These are phyloP conservation scores for Fusarium brachygibbosum DNA, from an alignment of 2,329 filamentous ascomycete species.

Conservation along the genomic window DNA sequence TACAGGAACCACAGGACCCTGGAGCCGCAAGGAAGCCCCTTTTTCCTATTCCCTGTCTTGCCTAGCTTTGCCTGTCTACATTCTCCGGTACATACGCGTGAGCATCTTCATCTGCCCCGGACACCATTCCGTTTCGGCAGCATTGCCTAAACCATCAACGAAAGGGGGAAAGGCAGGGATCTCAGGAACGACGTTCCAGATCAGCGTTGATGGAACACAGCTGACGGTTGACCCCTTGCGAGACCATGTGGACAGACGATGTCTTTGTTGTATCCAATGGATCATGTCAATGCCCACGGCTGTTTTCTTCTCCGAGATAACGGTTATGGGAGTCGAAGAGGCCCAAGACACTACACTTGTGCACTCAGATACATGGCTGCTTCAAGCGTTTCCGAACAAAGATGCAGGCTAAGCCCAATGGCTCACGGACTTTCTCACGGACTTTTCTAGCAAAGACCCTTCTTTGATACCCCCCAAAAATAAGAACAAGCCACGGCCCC, in stretches of 20 bases:
- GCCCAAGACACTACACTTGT: neutral
- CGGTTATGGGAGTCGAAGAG: neutral
- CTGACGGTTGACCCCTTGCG: constrained; percentile 35
- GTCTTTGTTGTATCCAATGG: constrained; percentile 7
- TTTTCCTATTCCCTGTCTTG: constrained; percentile 19
- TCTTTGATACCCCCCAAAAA: neutral
- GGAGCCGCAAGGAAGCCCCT: constrained; percentile 35
- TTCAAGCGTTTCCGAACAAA: constrained; percentile 4
- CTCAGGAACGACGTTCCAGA: constrained; percentile 29
- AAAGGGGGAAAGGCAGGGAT: constrained; percentile 36
- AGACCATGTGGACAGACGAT: constrained; percentile 39
- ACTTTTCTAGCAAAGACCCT: neutral
- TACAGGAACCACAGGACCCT: constrained; percentile 21
- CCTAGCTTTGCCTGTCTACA: constrained; percentile 7
- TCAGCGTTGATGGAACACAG: constrained; percentile 37
- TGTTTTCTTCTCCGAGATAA: constrained; percentile 4
- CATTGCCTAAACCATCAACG: constrained; percentile 26
- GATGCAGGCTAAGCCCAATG: constrained; percentile 1
- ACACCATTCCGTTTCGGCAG: constrained; percentile 20
- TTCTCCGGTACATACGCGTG: constrained; percentile 13
- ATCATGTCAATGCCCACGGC: constrained; percentile 22
- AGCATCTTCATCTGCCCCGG: constrained; percentile 42
- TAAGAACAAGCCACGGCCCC: neutral
- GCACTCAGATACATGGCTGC: neutral
- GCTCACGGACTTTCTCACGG: neutral